Conservation (phyloP, 2,329 filamentous ascomycete species). For the Arthrobotrys iridis region DNA sequence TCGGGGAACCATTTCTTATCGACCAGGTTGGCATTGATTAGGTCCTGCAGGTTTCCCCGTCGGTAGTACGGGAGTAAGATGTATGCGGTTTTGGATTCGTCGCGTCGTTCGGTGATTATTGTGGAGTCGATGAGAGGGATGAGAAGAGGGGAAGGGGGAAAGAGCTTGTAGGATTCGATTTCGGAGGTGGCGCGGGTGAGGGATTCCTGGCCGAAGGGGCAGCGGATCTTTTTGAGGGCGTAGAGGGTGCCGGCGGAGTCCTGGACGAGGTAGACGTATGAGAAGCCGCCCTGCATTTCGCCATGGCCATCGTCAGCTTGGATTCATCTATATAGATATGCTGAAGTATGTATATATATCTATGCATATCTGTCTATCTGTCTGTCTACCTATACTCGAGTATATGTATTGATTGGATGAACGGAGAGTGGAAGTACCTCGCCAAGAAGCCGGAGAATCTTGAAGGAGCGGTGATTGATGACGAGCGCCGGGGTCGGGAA, state of each 20-base stretch:
- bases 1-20: conserved; percentile 93
- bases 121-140: conserved; percentile 78
- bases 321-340: no score
- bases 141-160: conserved; percentile 70
- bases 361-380: neutral
- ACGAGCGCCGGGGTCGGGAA: conserved; percentile 95
- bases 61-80: conserved; percentile 95
- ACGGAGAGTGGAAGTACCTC: conserved; percentile 69
- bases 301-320: conserved; percentile 53
- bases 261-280: conserved; percentile 98
- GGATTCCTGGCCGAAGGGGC: conserved; percentile 95
- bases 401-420: neutral
- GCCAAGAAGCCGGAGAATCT: conserved; percentile 90
- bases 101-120: conserved; percentile 75
- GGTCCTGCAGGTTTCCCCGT: conserved; percentile 93
- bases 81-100: conserved; percentile 90
- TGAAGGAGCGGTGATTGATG: conserved; percentile 94
- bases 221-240: conserved; percentile 98
- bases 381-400: neutral
- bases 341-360: no score
- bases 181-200: conserved; percentile 95
- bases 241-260: conserved; percentile 86
- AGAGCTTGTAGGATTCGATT: conserved; percentile 94
- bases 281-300: conserved; percentile 89
- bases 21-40: conserved; percentile 98